These are phyloP conservation scores for Plenodomus biglobosus DNA, from an alignment of 2,329 filamentous ascomycete genomes.

Conservation along the genomic window DNA sequence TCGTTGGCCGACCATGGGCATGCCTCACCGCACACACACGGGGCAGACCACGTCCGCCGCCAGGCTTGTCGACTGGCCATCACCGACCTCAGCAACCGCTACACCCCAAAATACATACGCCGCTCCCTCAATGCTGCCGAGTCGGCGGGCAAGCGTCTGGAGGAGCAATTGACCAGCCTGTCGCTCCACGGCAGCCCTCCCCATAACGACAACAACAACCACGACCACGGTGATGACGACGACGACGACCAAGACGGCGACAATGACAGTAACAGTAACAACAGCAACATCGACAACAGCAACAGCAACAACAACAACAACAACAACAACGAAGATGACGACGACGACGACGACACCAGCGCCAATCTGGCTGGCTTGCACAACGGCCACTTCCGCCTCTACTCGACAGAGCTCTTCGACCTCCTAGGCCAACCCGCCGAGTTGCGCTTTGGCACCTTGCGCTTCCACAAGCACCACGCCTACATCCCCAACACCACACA, in stretches of 20 bases:
- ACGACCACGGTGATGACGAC: too few relatives aligned
- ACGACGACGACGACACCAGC: too few relatives aligned
- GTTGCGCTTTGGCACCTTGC: conserved; percentile 40
- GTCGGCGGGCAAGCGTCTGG: conserved; percentile 32
- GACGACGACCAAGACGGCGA: too few relatives aligned
- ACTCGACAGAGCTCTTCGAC: conserved; percentile 42
- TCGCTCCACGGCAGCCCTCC: conserved; percentile 6
- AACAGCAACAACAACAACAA: too few relatives aligned
- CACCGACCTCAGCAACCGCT: conserved; percentile 33
- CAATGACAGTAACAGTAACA: too few relatives aligned
- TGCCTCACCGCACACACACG: conserved; percentile 3
- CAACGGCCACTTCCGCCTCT: conserved; percentile 41
- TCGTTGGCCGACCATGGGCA: conserved; percentile 22
- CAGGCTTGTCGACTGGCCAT: conserved; percentile 39
- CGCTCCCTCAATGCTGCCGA: conserved; percentile 33
- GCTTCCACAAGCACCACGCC: conserved; percentile 30
- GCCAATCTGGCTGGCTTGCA: conserved; percentile 31
- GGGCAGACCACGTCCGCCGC: conserved; percentile 27
- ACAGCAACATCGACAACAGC: too few relatives aligned
- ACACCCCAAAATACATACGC: conserved; percentile 38
- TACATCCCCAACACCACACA: not conserved
- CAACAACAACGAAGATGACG: too few relatives aligned
- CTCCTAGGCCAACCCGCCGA: conserved; percentile 39
- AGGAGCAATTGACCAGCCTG: conserved; percentile 31
- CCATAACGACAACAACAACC: conserved; percentile 11